Evolutionary conservation across 2,329 filamentous ascomycete genomes (phyloP).

Genomic region (Dactylonectria estremocensis): DNA sequence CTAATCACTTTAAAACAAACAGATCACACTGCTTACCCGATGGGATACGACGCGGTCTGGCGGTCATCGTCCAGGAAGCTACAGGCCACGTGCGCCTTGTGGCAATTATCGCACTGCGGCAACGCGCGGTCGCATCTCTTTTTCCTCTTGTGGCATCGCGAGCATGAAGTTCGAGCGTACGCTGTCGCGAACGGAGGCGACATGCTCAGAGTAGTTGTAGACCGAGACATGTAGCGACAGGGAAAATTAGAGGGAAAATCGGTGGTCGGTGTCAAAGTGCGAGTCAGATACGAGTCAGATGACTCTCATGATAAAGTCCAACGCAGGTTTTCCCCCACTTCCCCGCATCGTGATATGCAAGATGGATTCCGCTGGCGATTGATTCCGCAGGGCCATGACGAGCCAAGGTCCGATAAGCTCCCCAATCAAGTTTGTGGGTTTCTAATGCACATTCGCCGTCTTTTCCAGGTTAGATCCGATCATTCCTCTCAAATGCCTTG

Average conservation of each 20-base stretch:
- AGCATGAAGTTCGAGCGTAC: slow-evolving; percentile 51
- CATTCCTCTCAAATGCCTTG: too few relatives aligned
- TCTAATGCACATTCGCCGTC: too few relatives aligned
- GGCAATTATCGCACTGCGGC: slow-evolving; percentile 58
- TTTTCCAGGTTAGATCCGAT: too few relatives aligned
- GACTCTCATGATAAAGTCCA: neutral
- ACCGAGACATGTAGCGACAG: neutral
- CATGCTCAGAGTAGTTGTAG: neutral
- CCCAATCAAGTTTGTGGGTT: too few relatives aligned
- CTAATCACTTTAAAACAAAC: neutral
- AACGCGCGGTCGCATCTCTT: slow-evolving; percentile 59
- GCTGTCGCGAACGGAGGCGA: neutral
- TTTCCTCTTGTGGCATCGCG: slow-evolving; percentile 59
- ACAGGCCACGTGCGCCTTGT: slow-evolving; percentile 54
- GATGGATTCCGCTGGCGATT: too few relatives aligned
- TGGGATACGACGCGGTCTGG: slow-evolving; percentile 57
- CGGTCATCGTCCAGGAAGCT: slow-evolving; percentile 58
- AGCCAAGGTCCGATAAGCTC: too few relatives aligned
- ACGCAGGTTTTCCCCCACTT: too few relatives aligned
- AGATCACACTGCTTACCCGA: slow-evolving; percentile 52
- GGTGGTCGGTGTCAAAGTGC: neutral
- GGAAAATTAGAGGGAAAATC: neutral
- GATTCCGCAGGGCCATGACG: too few relatives aligned
- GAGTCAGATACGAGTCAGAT: neutral
- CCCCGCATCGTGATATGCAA: too few relatives aligned